Base-by-base conservation (phyloP, 1,284 basidiomycete genomes). In the Austroboletus olivaceoglutinosus region DNA sequence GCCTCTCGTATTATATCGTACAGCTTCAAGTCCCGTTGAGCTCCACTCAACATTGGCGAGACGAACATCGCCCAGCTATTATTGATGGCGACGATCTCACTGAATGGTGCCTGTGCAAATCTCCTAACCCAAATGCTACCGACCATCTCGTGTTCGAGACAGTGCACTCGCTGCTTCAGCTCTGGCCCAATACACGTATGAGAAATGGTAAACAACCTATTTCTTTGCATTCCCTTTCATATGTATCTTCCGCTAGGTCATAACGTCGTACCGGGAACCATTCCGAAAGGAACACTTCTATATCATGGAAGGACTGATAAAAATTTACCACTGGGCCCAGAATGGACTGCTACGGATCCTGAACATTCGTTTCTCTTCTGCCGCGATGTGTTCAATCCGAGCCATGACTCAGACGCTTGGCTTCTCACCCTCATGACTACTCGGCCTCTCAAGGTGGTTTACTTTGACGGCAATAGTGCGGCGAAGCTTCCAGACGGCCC, bases 161-260 rank as follows among this genome's bases (percentile, higher is more conserved):
- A 1, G 59, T 56, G 0, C 19, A 58, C 22, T 69, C 67, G 1
- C 21, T 66, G 0, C 53, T 80, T 6, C 75, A 80, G 49, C 75
- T 74, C 42, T 80, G 77, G 78, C 75, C 76, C 2, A 78, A 81
- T 50, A 76, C 75, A 1, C 68, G 72, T 9, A 75, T 74, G 57
- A 70, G 73, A 36, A 80, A 80, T 58, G 76, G 75, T 73, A 47
- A 36, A 58, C 3, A 9, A 3, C 9, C 5, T 3, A 7, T 6
- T 19, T 25, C 1, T 25, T n/a, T 37, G 3, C 0, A 13, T 31
- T 18, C 34, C 21, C 12, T 5, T 40, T 2, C 1, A 37, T 33
- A 22, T 13, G 16, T 0, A 2, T 31, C 12, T 16, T 4, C 4
- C 4, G 33, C 16, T 27, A 74, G 75, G 77, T 3, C 77, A 78